These are phyloP conservation scores for Verticillium albo-atrum DNA, from an alignment of 2,329 filamentous ascomycete genomes.

Conservation along the genomic window DNA sequence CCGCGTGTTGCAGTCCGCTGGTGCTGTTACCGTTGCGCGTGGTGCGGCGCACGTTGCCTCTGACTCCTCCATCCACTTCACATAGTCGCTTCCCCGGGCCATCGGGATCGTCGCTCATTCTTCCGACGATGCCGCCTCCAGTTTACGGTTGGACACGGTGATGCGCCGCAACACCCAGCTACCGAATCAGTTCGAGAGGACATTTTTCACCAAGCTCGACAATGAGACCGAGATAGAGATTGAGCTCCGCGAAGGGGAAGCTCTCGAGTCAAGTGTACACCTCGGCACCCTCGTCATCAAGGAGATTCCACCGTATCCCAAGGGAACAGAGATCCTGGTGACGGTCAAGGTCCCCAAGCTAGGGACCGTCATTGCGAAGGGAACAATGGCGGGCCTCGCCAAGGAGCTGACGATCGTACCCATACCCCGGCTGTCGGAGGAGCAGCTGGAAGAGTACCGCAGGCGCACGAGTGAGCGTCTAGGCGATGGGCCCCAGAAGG, in stretches of 20 bases:
- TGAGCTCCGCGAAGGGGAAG: neutral
- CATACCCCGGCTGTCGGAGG: neutral
- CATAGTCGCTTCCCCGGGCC: neutral
- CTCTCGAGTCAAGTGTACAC: neutral
- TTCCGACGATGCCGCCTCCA: neutral
- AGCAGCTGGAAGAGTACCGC: neutral
- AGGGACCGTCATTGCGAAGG: neutral
- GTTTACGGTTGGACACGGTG: neutral
- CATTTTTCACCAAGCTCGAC: neutral
- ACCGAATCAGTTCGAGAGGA: neutral
- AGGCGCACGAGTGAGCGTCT: neutral
- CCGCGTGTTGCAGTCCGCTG: neutral
- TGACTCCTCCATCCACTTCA: neutral
- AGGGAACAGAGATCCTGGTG: neutral
- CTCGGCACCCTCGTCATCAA: neutral
- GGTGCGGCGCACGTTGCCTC: neutral
- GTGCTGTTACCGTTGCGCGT: neutral
- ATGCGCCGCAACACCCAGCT: neutral
- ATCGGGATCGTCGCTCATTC: neutral
- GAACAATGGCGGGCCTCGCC: neutral
- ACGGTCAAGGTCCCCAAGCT: neutral
- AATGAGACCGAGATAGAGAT: neutral
- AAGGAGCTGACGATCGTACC: neutral
- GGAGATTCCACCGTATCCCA: neutral
- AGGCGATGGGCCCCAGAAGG: neutral